phyloP scores from a whole-genome alignment of 257 asterid species.

The Echium plantagineum region DNA sequence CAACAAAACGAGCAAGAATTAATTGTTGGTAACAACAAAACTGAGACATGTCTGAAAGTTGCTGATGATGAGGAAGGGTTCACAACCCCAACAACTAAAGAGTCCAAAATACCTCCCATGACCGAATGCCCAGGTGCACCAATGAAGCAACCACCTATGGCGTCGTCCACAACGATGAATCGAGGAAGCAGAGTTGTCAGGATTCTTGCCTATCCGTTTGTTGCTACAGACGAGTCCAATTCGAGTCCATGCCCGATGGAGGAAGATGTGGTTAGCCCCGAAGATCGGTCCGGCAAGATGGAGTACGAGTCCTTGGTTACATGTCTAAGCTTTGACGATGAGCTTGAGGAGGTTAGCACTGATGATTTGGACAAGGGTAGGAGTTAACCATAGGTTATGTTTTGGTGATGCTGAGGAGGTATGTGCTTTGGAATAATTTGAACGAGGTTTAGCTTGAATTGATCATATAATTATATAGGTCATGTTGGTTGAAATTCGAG shows the following conservation, averaged over 20 bases:
- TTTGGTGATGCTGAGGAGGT: too few relatives aligned
- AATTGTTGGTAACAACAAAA: background rate
- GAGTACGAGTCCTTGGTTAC: background rate
- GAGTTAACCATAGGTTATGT: background rate
- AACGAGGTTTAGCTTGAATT: too few relatives aligned
- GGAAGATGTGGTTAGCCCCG: too few relatives aligned
- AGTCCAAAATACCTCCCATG: slow-evolving; percentile 36
- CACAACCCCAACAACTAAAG: slow-evolving; percentile 52
- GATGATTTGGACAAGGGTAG: background rate
- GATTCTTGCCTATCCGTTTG: background rate
- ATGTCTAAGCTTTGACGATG: background rate
- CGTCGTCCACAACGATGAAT: slow-evolving; percentile 7
- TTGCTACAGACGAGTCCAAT: background rate
- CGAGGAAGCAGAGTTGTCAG: background rate
- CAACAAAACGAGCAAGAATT: background rate
- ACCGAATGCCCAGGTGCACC: slow-evolving; percentile 74
- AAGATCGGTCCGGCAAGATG: background rate
- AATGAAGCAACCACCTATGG: slow-evolving; percentile 20
- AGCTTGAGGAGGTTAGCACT: background rate
- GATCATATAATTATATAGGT: background rate
- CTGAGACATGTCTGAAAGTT: background rate
- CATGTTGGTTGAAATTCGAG: too few relatives aligned
- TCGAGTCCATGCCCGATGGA: background rate
- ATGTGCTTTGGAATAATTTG: too few relatives aligned
- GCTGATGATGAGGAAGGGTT: slow-evolving; percentile 32